These are phyloP conservation scores for Nakazawaea laoshanensis DNA, from an alignment of 805 yeast genomes.

Conservation along the genomic window DNA sequence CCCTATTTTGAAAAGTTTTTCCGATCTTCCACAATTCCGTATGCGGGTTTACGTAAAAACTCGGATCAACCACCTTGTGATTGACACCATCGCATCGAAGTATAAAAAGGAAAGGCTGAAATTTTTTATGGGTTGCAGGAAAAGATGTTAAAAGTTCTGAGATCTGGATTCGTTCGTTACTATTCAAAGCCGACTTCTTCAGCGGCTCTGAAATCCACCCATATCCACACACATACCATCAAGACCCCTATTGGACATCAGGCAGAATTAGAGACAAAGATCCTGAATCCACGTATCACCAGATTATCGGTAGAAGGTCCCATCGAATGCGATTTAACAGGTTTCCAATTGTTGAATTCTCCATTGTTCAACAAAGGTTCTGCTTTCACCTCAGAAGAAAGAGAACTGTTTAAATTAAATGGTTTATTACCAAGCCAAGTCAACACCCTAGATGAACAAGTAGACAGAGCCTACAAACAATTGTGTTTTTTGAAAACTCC, in stretches of 20 bases:
- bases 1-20: no score
- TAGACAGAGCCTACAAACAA: constrained; percentile 86
- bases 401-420: constrained; percentile 66
- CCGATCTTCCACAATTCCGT: no score
- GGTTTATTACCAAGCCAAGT: constrained; percentile 83
- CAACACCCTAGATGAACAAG: constrained; percentile 82
- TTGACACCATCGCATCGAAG: no score
- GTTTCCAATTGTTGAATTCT: constrained; percentile 78
- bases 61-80: no score
- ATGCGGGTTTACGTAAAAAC: no score
- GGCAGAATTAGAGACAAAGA: constrained; percentile 42
- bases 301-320: constrained; percentile 69
- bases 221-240: constrained; percentile 10
- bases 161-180: no score
- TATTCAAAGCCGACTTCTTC: constrained; percentile 10
- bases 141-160: no score
- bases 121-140: no score
- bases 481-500: constrained; percentile 71
- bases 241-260: constrained; percentile 51
- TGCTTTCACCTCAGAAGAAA: constrained; percentile 83
- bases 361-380: constrained; percentile 91
- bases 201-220: constrained; percentile 8
- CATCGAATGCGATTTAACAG: constrained; percentile 68
- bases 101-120: no score
- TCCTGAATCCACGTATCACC: constrained; percentile 46